Evolutionary conservation across 192 early-diverging fungal genomes (phyloP).

Genomic region (Coemansia sp.): DNA sequence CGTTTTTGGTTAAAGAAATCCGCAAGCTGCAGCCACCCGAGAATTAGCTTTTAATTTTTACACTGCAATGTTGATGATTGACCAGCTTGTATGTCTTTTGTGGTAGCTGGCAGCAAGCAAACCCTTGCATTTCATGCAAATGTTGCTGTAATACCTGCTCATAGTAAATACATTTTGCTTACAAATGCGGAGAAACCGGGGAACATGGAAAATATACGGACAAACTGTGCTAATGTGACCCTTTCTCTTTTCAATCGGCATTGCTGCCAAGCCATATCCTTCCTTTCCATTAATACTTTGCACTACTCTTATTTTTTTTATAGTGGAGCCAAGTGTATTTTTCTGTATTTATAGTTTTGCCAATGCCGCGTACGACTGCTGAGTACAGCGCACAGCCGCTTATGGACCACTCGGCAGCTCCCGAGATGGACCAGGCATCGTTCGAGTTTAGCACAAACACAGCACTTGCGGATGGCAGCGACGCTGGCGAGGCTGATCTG

Average conservation of each 20-base stretch:
- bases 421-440: not conserved
- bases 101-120: no score
- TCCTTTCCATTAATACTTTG: not conserved
- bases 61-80: not conserved
- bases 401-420: not conserved
- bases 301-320: not conserved
- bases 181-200: not conserved
- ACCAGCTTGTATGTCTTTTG: no score
- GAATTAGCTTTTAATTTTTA: not conserved
- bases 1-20: constrained; percentile 91
- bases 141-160: no score
- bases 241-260: not conserved
- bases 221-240: not conserved
- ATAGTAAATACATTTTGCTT: not conserved
- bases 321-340: not conserved
- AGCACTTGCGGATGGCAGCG: not conserved
- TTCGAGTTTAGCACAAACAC: not conserved
- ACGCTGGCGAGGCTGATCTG: not conserved
- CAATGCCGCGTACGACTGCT: not conserved
- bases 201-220: not conserved
- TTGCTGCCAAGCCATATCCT: not conserved
- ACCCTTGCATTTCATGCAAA: no score
- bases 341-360: not conserved
- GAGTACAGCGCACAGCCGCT: constrained; percentile 1
- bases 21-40: constrained; percentile 34